These are phyloP conservation scores for Comarum palustre DNA, from an alignment of 306 rosid species.

Conservation along the genomic window DNA sequence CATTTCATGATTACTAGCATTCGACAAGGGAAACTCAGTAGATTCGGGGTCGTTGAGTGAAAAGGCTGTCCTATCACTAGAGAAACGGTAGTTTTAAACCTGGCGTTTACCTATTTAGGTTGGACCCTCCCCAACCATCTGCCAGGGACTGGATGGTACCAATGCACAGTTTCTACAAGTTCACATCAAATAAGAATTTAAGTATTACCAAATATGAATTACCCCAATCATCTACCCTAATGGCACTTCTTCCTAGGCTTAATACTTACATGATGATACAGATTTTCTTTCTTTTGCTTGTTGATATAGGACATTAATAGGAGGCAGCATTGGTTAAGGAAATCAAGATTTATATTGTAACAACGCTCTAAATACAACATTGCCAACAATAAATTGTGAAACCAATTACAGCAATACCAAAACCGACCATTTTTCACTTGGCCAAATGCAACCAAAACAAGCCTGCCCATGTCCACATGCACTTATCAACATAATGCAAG, in stretches of 20 bases:
- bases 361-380: constrained; percentile 50
- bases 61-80: no score
- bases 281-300: neutral
- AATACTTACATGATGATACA: neutral
- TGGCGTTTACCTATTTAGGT: no score
- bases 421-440: constrained; percentile 47
- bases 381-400: constrained; percentile 41
- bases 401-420: constrained; percentile 59
- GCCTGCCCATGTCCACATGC: constrained; percentile 58
- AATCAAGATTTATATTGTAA: constrained; percentile 36
- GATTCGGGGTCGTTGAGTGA: no score
- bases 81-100: no score
- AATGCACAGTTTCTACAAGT: neutral
- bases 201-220: no score
- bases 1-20: no score
- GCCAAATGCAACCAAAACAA: constrained; percentile 58
- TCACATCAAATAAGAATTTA: no score
- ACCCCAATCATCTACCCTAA: neutral
- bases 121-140: no score
- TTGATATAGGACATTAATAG: neutral
- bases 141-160: neutral
- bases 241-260: neutral
- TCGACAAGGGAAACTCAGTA: no score
- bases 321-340: neutral
- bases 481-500: constrained; percentile 36